Evolutionary conservation across 2,329 filamentous ascomycete species (phyloP).

Genomic region (Sclerotinia trifoliorum): DNA sequence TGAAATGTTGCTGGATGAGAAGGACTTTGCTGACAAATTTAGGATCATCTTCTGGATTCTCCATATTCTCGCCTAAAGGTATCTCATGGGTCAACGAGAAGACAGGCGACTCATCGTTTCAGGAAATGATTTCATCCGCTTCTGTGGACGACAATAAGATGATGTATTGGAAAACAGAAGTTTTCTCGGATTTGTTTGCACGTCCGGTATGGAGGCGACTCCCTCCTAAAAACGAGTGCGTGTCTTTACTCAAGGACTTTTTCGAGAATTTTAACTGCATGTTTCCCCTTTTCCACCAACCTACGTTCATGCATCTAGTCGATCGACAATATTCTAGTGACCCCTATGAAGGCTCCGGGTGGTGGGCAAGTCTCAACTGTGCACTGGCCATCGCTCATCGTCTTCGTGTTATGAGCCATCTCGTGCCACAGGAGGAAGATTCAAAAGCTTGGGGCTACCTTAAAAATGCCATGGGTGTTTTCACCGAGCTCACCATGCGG

Average conservation of each 20-base stretch:
- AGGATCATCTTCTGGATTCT: conserved; percentile 97
- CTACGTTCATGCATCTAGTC: conserved; percentile 96
- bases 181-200: conserved; percentile 89
- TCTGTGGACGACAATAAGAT: conserved; percentile 92
- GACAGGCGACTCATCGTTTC: conserved; percentile 93
- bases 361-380: conserved; percentile 97
- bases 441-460: conserved; percentile 93
- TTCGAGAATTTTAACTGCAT: conserved; percentile 99
- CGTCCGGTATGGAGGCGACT: conserved; percentile 79
- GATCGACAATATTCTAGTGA: conserved; percentile 91
- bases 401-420: conserved; percentile 90
- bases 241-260: conserved; percentile 86
- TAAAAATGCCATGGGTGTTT: conserved; percentile 93
- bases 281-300: conserved; percentile 95
- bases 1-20: conserved; percentile 31
- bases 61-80: conserved; percentile 96
- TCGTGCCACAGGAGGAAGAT: conserved; percentile 87
- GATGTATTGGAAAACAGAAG: conserved; percentile 97
- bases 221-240: conserved; percentile 80
- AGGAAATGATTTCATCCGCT: conserved; percentile 90
- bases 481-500: conserved; percentile 89
- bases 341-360: conserved; percentile 91
- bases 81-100: conserved; percentile 99
- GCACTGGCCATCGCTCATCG: conserved; percentile 91
- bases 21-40: conserved; percentile 22